Conservation (phyloP, 768 basidiomycete species). For the Suillus occidentalis region DNA sequence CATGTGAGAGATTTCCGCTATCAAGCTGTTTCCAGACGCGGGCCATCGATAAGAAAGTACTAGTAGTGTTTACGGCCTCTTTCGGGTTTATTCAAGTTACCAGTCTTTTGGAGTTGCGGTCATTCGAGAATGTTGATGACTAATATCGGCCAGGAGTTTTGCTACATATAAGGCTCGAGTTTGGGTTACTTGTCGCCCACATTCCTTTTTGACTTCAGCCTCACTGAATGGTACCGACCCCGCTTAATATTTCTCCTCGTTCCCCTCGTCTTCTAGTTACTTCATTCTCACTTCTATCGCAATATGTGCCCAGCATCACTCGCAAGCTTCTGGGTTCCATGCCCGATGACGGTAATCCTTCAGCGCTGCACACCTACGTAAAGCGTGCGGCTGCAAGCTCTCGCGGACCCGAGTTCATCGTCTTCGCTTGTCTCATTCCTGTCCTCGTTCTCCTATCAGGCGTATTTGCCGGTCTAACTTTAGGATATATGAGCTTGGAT, state of each 20-base stretch:
- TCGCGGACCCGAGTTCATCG: constrained; percentile 33
- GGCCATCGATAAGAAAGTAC: too few species aligned
- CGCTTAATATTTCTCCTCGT: constrained; percentile 26
- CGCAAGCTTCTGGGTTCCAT: constrained; percentile 18
- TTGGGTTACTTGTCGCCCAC: background rate
- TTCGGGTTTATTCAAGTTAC: background rate
- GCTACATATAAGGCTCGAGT: background rate
- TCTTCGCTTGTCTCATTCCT: constrained; percentile 67
- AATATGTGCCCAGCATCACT: constrained; percentile 45
- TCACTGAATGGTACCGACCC: constrained; percentile 40
- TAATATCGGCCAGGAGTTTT: background rate
- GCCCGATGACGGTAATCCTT: constrained; percentile 6
- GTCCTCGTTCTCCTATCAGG: constrained; percentile 81
- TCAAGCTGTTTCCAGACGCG: background rate
- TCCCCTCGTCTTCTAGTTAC: constrained; percentile 47
- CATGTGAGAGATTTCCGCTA: background rate
- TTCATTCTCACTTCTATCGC: constrained; percentile 41
- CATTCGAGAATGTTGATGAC: background rate
- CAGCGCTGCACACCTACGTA: constrained; percentile 26
- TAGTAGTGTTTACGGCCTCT: background rate
- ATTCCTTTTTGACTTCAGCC: constrained; percentile 1
- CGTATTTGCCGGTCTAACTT: constrained; percentile 86
- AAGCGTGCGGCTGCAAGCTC: constrained; percentile 29
- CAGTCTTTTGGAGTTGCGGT: background rate
- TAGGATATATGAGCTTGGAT: constrained; percentile 92